Evolutionary conservation across 225 moss, liverwort and hornwort genomes (phyloP).

Genomic region (Ulota crispa): DNA sequence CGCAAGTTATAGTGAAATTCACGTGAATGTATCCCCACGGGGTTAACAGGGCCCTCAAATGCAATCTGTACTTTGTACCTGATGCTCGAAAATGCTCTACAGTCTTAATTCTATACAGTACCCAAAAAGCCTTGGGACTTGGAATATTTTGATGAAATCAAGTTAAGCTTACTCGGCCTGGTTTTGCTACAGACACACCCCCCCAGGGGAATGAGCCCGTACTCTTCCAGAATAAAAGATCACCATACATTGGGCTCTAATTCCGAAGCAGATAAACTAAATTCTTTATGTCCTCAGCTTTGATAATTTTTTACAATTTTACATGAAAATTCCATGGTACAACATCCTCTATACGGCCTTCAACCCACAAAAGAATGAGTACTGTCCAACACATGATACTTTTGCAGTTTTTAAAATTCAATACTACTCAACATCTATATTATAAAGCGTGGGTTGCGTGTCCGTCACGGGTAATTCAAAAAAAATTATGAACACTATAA

Average conservation of each 20-base stretch:
- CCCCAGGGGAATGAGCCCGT: neutral
- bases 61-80: neutral
- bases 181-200: neutral
- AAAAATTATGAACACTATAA: no score
- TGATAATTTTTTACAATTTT: neutral
- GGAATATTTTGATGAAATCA: conserved; percentile 18
- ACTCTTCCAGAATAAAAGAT: neutral
- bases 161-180: neutral
- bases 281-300: neutral
- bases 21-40: no score
- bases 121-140: neutral
- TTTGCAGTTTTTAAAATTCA: no score
- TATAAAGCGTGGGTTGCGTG: no score
- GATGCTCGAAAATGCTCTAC: neutral
- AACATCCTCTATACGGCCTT: rapidly evolving
- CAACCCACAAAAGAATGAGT: neutral
- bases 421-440: no score
- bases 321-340: neutral
- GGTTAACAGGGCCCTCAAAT: no score
- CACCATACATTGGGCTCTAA: neutral
- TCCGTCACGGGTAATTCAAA: no score
- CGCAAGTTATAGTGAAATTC: no score
- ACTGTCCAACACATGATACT: neutral
- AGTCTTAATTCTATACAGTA: neutral
- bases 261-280: conserved; percentile 5